These are phyloP conservation scores for Anthracocystis panici-leucophaei DNA, from an alignment of 1,284 basidiomycete genomes.

Conservation along the genomic window DNA sequence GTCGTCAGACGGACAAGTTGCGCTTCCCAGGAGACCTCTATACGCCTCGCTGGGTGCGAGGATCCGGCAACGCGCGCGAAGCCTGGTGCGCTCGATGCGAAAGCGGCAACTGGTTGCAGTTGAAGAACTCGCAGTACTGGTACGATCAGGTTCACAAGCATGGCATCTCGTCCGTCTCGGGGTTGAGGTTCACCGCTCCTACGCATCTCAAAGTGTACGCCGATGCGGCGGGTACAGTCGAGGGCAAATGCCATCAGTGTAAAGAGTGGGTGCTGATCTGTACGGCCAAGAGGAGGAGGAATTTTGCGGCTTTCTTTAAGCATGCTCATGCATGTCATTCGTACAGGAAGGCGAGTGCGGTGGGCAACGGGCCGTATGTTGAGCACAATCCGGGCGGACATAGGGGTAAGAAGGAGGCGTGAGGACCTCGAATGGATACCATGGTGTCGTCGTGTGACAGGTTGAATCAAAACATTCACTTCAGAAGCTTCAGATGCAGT, in stretches of 20 bases:
- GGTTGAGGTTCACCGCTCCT: slow-evolving; percentile 53
- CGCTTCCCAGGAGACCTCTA: slow-evolving; percentile 59
- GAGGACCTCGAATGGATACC: neutral
- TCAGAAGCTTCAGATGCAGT: neutral
- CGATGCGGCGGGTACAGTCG: slow-evolving; percentile 50
- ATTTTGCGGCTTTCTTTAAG: slow-evolving; percentile 59
- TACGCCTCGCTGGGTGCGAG: slow-evolving; percentile 58
- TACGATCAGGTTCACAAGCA: slow-evolving; percentile 61
- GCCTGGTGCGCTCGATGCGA: slow-evolving; percentile 61
- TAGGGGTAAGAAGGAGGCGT: slow-evolving; percentile 35
- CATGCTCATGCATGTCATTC: slow-evolving; percentile 53
- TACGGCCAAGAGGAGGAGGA: slow-evolving; percentile 53
- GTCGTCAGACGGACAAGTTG: slow-evolving; percentile 56
- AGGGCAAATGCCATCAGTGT: slow-evolving; percentile 59
- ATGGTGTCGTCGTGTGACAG: neutral
- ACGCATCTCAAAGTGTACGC: slow-evolving; percentile 53
- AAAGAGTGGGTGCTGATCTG: slow-evolving; percentile 59
- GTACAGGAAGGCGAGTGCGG: slow-evolving; percentile 49
- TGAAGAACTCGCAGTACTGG: slow-evolving; percentile 63
- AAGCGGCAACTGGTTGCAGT: slow-evolving; percentile 57
- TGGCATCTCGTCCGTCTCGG: slow-evolving; percentile 56
- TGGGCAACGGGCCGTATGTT: slow-evolving; percentile 53
- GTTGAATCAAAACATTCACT: neutral
- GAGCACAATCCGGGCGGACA: slow-evolving; percentile 55
- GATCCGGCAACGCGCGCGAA: slow-evolving; percentile 53